Evolutionary conservation across 345 rosid genomes (phyloP), one percentile per base, ranked within the genome.

Genomic region (Gossypium herbaceum): DNA sequence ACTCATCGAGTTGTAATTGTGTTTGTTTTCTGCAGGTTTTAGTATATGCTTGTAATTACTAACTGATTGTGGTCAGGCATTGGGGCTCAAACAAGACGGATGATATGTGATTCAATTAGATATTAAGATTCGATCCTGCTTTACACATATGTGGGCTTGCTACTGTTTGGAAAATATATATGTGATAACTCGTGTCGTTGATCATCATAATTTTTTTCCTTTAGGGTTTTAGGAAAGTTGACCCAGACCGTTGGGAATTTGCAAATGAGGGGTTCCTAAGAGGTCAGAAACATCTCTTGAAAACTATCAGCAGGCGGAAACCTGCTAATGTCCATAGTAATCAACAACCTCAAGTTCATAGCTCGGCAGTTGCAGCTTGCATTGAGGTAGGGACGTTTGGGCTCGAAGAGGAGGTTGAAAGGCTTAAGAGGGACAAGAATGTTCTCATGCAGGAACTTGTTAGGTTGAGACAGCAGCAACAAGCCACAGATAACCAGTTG

Each of bases 391-490:
- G 94, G 72, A 89, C 88, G 72, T 93, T 86, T 78, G 98, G 97
- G 73, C 86, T 93, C 29, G 92, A 88, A 73, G 94, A 89, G 80
- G 94, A 91, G 85, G 93, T 93, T 59, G 93, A 89, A 84, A 87
- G 91, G 76, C 94, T 93, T 65, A 85, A 93, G 82, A 84, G 94
- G 77, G 97, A 93, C 84, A 91, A 93, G 83, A 93, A 91, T 79
- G 92, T 91, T 57, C 97, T 93, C 41, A 91, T 88, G 98, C 97
- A 89, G 83, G 97, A 93, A 76, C 94, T 93, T 60, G 93, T 93
- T 71, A 83, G 97, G 88, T 79, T 93, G 81, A 91, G 98, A 77
- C 97, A 93, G 76, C 97, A 89, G 74, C 98, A 91, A 76, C 97
- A 93, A 83, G 22, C 88, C 39, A 93, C 97, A 0, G 98, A 93